phyloP scores from a whole-genome alignment of 495 filamentous ascomycete species.

The Rhypophila decipiens region DNA sequence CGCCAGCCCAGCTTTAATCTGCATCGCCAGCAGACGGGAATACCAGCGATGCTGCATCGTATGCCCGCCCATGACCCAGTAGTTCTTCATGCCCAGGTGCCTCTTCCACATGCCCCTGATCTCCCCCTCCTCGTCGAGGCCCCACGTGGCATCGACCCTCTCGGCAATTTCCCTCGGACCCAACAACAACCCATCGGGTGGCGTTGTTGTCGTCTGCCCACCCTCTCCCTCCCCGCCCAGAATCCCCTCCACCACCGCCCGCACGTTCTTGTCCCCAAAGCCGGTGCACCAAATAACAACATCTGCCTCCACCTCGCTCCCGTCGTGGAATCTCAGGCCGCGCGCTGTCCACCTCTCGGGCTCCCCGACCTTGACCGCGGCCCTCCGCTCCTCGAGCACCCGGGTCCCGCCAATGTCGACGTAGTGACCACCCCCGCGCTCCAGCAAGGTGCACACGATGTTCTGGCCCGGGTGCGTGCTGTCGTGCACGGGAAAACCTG shows the following conservation, averaged over 20 bases:
- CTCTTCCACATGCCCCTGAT: conserved; percentile 27
- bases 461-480: conserved; percentile 12
- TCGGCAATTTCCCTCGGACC: conserved; percentile 19
- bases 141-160: conserved; percentile 23
- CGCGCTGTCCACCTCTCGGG: conserved; percentile 18
- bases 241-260: conserved; percentile 10
- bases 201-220: too few relatives aligned
- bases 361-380: conserved; percentile 16
- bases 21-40: conserved; percentile 21
- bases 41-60: conserved; percentile 23
- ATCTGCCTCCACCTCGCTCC: conserved; percentile 20
- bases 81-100: conserved; percentile 21
- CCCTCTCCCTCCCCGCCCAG: conserved; percentile 8
- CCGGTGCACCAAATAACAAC: conserved; percentile 33
- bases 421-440: conserved; percentile 29
- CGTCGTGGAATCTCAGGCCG: conserved; percentile 24
- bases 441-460: conserved; percentile 17
- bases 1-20: conserved; percentile 29
- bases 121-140: conserved; percentile 28
- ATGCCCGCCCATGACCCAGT: conserved; percentile 24
- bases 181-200: conserved; percentile 8
- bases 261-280: conserved; percentile 22
- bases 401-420: conserved; percentile 23
- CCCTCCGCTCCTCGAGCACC: conserved; percentile 18
- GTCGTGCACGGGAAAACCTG: conserved; percentile 26